Evolutionary conservation across 1,284 basidiomycete species (phyloP).

Genomic region (Trichosporon asahii): DNA sequence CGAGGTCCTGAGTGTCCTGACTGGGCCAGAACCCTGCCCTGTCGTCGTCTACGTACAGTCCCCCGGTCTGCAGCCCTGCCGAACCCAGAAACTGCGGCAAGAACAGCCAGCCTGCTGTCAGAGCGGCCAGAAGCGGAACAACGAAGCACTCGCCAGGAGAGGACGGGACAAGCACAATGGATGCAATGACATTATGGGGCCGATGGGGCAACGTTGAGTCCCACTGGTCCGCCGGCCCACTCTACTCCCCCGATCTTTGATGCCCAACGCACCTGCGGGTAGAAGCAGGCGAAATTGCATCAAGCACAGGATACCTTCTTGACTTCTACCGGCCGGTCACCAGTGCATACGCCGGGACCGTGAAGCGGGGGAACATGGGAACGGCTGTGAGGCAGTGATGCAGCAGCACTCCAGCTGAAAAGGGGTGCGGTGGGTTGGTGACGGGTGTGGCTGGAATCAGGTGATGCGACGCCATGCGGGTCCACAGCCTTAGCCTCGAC

Average conservation of each 20-base stretch:
- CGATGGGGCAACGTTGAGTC: background rate
- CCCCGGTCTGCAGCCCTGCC: no score
- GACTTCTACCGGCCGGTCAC: background rate
- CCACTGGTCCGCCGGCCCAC: background rate
- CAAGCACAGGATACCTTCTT: background rate
- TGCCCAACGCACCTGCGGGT: background rate
- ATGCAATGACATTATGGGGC: background rate
- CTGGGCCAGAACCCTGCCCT: background rate
- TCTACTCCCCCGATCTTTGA: background rate
- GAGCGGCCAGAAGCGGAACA: background rate
- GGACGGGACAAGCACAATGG: background rate
- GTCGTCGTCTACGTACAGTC: no score
- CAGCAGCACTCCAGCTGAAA: background rate
- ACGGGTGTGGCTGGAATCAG: slow-evolving; percentile 4
- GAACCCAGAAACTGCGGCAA: background rate
- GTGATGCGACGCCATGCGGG: slow-evolving; percentile 1
- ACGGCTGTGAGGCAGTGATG: background rate
- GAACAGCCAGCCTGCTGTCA: background rate
- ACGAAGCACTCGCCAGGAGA: background rate
- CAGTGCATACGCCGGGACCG: background rate
- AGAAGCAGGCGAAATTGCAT: background rate
- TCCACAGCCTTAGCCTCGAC: background rate
- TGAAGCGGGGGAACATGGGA: background rate
- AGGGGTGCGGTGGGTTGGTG: background rate
- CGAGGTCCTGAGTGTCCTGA: background rate